Evolutionary conservation across 108 stramenopile genomes (phyloP), one percentile per base, ranked within the genome.

Genomic region (Nitzschia sp.): DNA sequence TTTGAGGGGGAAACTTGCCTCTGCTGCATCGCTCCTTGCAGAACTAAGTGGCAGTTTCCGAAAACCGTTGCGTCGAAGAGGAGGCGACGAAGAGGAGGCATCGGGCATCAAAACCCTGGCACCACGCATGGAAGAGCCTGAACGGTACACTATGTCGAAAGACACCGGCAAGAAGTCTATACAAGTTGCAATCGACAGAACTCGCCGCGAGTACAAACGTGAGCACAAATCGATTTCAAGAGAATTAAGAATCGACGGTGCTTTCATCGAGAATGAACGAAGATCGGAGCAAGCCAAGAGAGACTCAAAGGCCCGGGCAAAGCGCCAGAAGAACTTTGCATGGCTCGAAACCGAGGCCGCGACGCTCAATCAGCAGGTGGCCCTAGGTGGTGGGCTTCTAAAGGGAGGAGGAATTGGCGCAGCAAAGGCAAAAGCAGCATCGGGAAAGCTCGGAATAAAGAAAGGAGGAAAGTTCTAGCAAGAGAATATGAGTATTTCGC

Each of bases 221-320:
- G 97, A 97, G 74, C 91, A 96, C 65, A 97, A 97, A 79, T 96
- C 96, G 8, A 91, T 95, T 21, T 83, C 93, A 70, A 82, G 96
- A 18, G 96, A 97, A 71, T 79, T 97, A 36, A 91, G 92, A 32
- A 64, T 94, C 53, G 96, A 97, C 76, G 88, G 77, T 57, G 80
- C 83, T 23, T 91, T 95, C 51, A 75, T 95, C 31, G 96, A 95
- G 54, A 75, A 64, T 15, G 92, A 94, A 73, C 85, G 94, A 56
- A 82, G 92, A 30, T 67, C 75, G 58, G 93, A 92, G 29, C 80
- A 90, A 71, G 64, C 79, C 25, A 73, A 74, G 65, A 66, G 58
- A 46, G 87, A 86, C 67, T 61, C 61, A 23, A 79, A 79, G 72
- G 91, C 84, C 1, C 74, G 83, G 21, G 91, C 85, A 18, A 86